A percentile compares a stretch with the other conserved stretches of the same genome.
These are phyloP conservation scores for Rubroshorea leprosula DNA, from an alignment of 345 rosid genomes.

Conservation along the genomic window DNA sequence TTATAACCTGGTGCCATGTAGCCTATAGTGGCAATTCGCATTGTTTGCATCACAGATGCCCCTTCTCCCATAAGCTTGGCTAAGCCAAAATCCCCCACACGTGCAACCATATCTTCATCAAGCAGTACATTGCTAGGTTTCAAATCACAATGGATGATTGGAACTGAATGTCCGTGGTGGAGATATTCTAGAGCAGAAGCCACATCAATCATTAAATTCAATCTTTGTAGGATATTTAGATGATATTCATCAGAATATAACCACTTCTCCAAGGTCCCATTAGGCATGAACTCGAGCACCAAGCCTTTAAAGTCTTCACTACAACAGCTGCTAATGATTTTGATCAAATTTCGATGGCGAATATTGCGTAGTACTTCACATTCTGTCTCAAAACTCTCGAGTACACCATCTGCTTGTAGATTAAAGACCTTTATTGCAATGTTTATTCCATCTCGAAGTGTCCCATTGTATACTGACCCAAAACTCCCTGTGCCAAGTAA, in stretches of 20 bases:
- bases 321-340: slow-evolving; percentile 12
- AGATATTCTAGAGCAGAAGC: slow-evolving; percentile 15
- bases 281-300: slow-evolving; percentile 17
- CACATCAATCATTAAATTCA: slow-evolving; percentile 17
- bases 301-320: slow-evolving; percentile 13
- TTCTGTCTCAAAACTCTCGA: slow-evolving; percentile 3
- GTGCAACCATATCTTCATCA: slow-evolving; percentile 12
- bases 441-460: slow-evolving; percentile 6
- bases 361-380: slow-evolving; percentile 13
- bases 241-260: neutral
- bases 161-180: slow-evolving; percentile 4
- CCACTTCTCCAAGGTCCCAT: slow-evolving; percentile 18
- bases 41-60: neutral
- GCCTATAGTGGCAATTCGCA: slow-evolving; percentile 14
- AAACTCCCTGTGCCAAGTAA: slow-evolving; percentile 23
- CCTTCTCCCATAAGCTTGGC: slow-evolving; percentile 10
- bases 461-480: slow-evolving; percentile 16
- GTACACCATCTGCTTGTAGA: slow-evolving; percentile 5
- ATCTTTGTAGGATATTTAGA: slow-evolving; percentile 5
- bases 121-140: slow-evolving; percentile 16
- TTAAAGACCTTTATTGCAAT: slow-evolving; percentile 16
- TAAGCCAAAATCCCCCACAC: slow-evolving; percentile 16
- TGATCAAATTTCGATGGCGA: slow-evolving; percentile 16
- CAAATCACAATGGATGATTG: slow-evolving; percentile 6
- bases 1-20: slow-evolving; percentile 18